Base-by-base conservation (phyloP, 148 eudicot species). In the Rhododendron vialii region DNA sequence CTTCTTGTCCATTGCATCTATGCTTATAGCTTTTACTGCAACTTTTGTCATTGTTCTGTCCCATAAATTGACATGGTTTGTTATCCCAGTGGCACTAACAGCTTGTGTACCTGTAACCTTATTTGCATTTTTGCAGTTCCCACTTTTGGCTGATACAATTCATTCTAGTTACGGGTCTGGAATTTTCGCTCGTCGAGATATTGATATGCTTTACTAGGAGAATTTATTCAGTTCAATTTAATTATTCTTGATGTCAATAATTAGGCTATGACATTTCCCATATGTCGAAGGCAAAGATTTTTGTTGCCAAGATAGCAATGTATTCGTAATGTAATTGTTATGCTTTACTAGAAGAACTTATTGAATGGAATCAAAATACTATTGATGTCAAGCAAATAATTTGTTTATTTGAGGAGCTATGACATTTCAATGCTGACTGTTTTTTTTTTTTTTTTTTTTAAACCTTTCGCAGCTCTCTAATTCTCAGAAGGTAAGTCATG, bases 1-100 rank as follows among this genome's bases (percentile, higher is more conserved):
- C 12, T 85, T 89, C 47, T 18, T 89, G 33, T 89, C 91, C 3
- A 89, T 89, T 11, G 87, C 73, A n/a, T 18, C 88, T 4, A 89
- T 87, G 91, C 75, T 87, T 7, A 47, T 89, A 50, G 73, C 86
- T 26, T 89, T 89, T 67, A 35, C 53, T 20, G 65, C 67, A 5
- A 82, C 48, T 14, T 38, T 82, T 13, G 73, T 82, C 26, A 33
- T 81, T 18, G 83, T 55, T 5, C 48, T 81, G 18, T 15, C 18
- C 71, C 71, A 20, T 17, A 15, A 5, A 18, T n/a, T 81, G 55
- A 12, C 83, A 20, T 81, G 83, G 83, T 7, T 81, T 55, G 67
- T 18, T 1, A 57, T 83, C 13, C 86, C 83, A 7, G 5, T 83
- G 24, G 86, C 83, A 15, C 38, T 71, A 18, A 38, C 78, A 71